phyloP scores from a whole-genome alignment of 129 eudicot species.

The Kitagawia praeruptora region DNA sequence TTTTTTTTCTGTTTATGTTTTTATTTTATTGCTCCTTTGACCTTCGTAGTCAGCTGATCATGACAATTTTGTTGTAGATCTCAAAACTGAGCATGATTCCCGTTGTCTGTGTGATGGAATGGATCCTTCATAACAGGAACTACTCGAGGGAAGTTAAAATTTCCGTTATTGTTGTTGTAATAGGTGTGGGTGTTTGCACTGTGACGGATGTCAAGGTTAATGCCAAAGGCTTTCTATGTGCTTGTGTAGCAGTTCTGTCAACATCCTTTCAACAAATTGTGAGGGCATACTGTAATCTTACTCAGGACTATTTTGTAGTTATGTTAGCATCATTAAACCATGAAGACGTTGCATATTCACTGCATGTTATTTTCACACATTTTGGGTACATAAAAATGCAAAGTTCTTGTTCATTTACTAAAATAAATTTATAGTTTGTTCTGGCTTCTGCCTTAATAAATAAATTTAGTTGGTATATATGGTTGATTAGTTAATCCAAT shows the following conservation, averaged over 20 bases:
- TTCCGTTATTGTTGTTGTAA: conserved; percentile 64
- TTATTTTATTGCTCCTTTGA: too few species aligned
- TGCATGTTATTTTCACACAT: not conserved
- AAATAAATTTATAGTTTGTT: not conserved
- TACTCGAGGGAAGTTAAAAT: conserved; percentile 58
- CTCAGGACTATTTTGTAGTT: not conserved
- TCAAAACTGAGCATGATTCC: conserved; percentile 95
- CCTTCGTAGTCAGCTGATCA: not conserved
- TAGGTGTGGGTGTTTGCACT: conserved; percentile 90
- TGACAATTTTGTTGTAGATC: conserved; percentile 35
- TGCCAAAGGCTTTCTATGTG: conserved; percentile 70
- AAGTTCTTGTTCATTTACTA: not conserved
- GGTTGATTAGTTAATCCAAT: not conserved
- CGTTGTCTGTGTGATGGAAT: conserved; percentile 75
- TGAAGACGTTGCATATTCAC: not conserved
- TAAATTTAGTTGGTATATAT: not conserved
- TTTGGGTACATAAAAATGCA: not conserved
- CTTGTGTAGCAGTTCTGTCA: conserved; percentile 61
- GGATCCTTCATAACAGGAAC: conserved; percentile 54
- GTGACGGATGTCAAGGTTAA: conserved; percentile 85
- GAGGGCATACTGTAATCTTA: conserved; percentile 18
- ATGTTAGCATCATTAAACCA: not conserved
- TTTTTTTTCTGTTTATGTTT: not conserved
- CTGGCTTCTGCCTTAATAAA: too few species aligned
- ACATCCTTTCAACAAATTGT: conserved; percentile 88